Conservation (phyloP, 768 basidiomycete genomes). For the Lentinula guzmanii region DNA sequence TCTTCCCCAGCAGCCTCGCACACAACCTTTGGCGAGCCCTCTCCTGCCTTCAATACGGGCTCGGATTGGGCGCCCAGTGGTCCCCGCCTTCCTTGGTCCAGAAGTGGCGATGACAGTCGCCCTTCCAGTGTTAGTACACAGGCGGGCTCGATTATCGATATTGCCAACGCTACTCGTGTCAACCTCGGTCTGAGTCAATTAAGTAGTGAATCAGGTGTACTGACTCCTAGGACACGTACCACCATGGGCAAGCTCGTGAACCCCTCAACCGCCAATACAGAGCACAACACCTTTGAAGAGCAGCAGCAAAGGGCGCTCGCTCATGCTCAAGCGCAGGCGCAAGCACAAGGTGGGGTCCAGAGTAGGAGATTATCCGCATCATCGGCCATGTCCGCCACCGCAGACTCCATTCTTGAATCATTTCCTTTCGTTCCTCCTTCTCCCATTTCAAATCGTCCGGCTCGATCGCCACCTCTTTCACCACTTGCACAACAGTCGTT, state of each 20-base stretch:
- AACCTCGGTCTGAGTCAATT: conserved; percentile 46
- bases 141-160: conserved; percentile 51
- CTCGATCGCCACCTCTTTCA: conserved; percentile 70
- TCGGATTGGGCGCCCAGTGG: conserved; percentile 32
- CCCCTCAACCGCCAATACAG: conserved; percentile 26
- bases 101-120: conserved; percentile 33
- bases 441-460: conserved; percentile 77
- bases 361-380: conserved; percentile 54
- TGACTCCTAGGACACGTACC: conserved; percentile 41
- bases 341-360: conserved; percentile 41
- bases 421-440: conserved; percentile 90
- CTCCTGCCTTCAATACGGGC: conserved; percentile 19
- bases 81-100: conserved; percentile 37
- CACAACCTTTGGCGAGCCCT: conserved; percentile 31
- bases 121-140: conserved; percentile 62
- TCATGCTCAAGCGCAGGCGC: conserved; percentile 54
- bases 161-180: conserved; percentile 63
- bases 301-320: conserved; percentile 63
- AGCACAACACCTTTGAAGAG: conserved; percentile 41
- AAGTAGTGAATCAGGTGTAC: conserved; percentile 19
- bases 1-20: conserved; percentile 29
- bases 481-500: conserved; percentile 60
- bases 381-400: conserved; percentile 61
- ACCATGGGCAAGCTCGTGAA: conserved; percentile 60
- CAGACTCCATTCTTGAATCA: conserved; percentile 80